phyloP scores from a whole-genome alignment of 169 alveolate species.

The Cryptosporidium ryanae region DNA sequence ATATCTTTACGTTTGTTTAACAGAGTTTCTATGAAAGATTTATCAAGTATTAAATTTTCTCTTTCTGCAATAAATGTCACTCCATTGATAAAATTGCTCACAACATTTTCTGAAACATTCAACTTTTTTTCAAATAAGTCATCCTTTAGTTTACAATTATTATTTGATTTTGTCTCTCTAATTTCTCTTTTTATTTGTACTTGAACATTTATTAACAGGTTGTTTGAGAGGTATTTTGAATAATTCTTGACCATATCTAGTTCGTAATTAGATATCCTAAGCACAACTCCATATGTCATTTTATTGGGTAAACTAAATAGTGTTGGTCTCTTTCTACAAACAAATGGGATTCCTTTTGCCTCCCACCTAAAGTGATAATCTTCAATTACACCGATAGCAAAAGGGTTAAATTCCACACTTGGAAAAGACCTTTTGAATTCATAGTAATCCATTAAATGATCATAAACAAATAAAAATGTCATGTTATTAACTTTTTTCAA shows the following conservation, averaged over 20 bases:
- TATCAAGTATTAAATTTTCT: slow-evolving; percentile 31
- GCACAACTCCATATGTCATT: slow-evolving; percentile 22
- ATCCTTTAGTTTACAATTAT: not conserved
- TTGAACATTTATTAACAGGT: slow-evolving; percentile 2
- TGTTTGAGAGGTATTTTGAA: slow-evolving; percentile 6
- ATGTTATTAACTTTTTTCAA: not conserved
- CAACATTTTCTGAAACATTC: not conserved
- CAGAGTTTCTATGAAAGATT: not conserved
- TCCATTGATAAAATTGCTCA: not conserved
- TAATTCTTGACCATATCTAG: not conserved
- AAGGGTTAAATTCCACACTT: slow-evolving; percentile 6
- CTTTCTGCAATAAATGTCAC: slow-evolving; percentile 26
- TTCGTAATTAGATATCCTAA: slow-evolving; percentile 7
- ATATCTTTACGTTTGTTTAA: slow-evolving; percentile 7
- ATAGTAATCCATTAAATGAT: slow-evolving; percentile 54
- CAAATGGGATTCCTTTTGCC: slow-evolving; percentile 60
- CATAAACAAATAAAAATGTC: slow-evolving; percentile 50
- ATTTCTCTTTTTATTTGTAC: not conserved
- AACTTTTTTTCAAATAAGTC: not conserved
- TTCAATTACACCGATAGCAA: slow-evolving; percentile 30
- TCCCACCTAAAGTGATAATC: slow-evolving; percentile 30
- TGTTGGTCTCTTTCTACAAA: slow-evolving; percentile 63
- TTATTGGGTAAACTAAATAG: not conserved
- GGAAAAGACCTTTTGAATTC: slow-evolving; percentile 51
- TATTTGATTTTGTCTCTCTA: not conserved